Base-by-base conservation (phyloP, 2,329 filamentous ascomycete genomes). In the Berkeleyomyces rouxiae region DNA sequence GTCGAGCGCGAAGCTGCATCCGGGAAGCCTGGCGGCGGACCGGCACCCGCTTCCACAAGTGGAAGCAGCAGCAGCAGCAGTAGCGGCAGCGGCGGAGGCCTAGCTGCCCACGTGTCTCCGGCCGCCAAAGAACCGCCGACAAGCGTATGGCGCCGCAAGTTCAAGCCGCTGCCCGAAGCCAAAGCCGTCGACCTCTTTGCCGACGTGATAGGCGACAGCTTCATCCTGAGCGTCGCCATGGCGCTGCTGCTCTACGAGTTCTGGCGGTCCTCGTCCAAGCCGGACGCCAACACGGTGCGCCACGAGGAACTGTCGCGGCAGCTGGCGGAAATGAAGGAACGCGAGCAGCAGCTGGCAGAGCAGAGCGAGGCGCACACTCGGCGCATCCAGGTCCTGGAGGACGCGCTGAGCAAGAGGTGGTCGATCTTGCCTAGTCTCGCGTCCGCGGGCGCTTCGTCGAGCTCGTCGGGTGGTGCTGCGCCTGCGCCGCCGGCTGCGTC, bases 131-230 rank as follows among this genome's bases (percentile, higher is more conserved):
- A 64, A 31, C 59, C 62, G 16, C 63, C 63, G 3, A 44, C 61
- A 4, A 85, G 78, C 67, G 73, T 85, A 9, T 86, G 83, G 83
- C 78, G 69, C 65, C 79, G 83, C 64, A 82, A 80, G 68, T 86
- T 86, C 69, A 74, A 83, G 60, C 71, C 82, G 5, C 72, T 86
- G n/a, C 82, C 83, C 7, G 83, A 86, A 69, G 76, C 71, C 13
- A 86, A 85, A 71, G 83, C 83, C 7, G 83, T 86, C 9, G 82
- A 85, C 68, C 72, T 86, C 6, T 86, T 86, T 67, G 83, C 83
- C 49, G 83, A 86, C 68, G 82, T 86, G 13, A 73, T 82, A 59
- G 83, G 83, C 47, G 83, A 86, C 66, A 73, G 75, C 13, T 86
- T 86, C 68, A 85, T 86, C 65, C 75, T 86, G 23, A 69, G 76